Base-by-base conservation (phyloP, 2,329 filamentous ascomycete species). In the Allantophomopsis lycopodina region DNA sequence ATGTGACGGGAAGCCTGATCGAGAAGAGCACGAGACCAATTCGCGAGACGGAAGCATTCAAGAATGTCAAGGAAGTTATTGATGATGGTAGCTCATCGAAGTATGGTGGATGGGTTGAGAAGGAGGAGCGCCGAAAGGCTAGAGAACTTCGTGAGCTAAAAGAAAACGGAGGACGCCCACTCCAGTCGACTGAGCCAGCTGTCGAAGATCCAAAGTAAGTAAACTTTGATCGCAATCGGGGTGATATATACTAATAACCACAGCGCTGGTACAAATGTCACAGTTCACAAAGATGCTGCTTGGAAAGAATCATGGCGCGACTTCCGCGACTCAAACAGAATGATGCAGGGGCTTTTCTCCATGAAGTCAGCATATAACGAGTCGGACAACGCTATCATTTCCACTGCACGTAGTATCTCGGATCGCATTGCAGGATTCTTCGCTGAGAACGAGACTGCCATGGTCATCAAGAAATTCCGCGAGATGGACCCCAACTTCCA, bases 281-380 rank as follows among this genome's bases (percentile, higher is more conserved):
- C 89, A 1, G 60, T 98, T 1, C 91, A 98, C 70, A 98, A 98
- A 63, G 91, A 98, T 51, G 80, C 91, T 12, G 84, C 83, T 16
- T 96, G 89, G 86, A 95, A 94, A 64, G 89, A 96, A 60, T 86
- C 87, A n/a, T 98, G 91, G 91, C 77, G 81, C 53, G 83, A 91
- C 38, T 98, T 96, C 73, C 81, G 83, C 46, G 91, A 98, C 59
- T 78, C 77, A 48, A 94, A 81, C 62, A 86, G 82, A 50, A 63
- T 95, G 43, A 84, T 94, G 58, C 89, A 95, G 62, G 79, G 82
- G 42, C 65, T 95, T 45, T 95, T 94, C 63, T 77, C 71, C 56
- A 76, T 94, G 63, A 88, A 89, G 62, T 77, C 75, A 41, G 79
- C 79, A 41, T 96, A 96, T 64, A 82, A 94, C 49, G 91, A 98